Base-by-base conservation (phyloP, 1,284 basidiomycete genomes). In the Tranzscheliella williamsii region DNA sequence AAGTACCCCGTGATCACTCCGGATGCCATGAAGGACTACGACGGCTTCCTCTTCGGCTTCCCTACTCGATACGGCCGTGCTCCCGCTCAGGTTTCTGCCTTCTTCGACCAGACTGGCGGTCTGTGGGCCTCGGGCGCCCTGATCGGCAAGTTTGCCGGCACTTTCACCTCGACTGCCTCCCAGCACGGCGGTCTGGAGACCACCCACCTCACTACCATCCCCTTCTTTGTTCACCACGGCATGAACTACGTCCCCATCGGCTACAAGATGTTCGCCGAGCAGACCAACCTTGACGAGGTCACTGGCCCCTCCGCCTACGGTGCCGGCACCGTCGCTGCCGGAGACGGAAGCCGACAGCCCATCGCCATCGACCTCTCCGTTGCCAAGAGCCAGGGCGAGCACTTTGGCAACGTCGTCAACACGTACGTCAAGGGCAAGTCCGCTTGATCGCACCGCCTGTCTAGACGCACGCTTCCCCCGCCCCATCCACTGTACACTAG, bases 21-120 rank as follows among this genome's bases (percentile, higher is more conserved):
- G 33, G 80, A 82, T 5, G 83, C 86, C 47, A 82, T 95, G 63
- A 79, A 81, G 51, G 79, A 85, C 42, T 70, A 78, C 49, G 81
- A 82, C 62, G 82, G 82, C 38, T 76, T 82, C 72, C 70, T 83
- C 56, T 75, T 82, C 67, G 90, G 90, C 58, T 81, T 91, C 70
- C 56, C 62, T 20, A 72, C 67, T 17, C 54, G 67, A 9, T 71
- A 60, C 78, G 81, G 82, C 30, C 80, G 81, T 38, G 68, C 79
- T 24, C 80, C 81, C 26, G 80, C 80, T 22, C 80, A 81, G 69
- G 86, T 80, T 83, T 55, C 51, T 27, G 75, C 80, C 32, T 83
- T 84, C 79, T 83, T 84, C 57, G 92, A 95, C 75, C 78, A 82
- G 4, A 92, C 90, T 11, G 90, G 90, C 61, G 78, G 79, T 34